phyloP scores from a whole-genome alignment of 441 rosid species.

The Brassica balearica region DNA sequence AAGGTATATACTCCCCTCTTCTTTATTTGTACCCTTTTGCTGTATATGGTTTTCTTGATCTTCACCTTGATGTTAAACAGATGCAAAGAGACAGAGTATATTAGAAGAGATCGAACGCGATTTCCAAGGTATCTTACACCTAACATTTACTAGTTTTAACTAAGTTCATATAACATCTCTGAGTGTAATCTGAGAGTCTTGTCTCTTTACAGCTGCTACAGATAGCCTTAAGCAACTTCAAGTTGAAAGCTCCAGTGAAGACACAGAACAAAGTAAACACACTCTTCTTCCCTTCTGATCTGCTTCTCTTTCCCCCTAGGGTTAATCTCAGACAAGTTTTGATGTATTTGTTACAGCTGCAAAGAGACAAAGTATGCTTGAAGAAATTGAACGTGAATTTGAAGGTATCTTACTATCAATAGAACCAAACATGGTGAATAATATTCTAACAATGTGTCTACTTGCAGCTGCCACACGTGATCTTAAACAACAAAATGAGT shows the following conservation, averaged over 20 bases:
- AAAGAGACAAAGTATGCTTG: constrained; percentile 36
- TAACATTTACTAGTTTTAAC: background rate
- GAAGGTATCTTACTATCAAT: constrained; percentile 22
- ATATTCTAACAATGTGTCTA: background rate
- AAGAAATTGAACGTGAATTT: constrained; percentile 38
- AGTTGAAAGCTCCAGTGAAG: background rate
- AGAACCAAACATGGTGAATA: background rate
- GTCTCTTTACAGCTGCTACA: background rate
- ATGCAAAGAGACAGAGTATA: background rate
- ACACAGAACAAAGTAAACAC: constrained; percentile 30
- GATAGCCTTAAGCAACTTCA: background rate
- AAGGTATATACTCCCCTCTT: background rate
- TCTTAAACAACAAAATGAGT: constrained; percentile 27
- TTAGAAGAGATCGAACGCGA: constrained; percentile 7
- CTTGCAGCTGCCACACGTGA: constrained; percentile 33
- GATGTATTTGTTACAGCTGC: constrained; percentile 31
- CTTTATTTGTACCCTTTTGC: background rate
- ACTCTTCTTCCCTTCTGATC: constrained; percentile 14
- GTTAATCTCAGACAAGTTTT: constrained; percentile 10
- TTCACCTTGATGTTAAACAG: background rate
- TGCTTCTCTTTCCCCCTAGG: background rate
- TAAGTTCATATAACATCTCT: background rate
- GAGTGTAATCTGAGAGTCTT: background rate
- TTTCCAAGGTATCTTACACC: constrained; percentile 3
- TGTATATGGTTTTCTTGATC: background rate